These are phyloP conservation scores for Pinus taeda DNA, from an alignment of 75 land plant genomes.

Conservation along the genomic window DNA sequence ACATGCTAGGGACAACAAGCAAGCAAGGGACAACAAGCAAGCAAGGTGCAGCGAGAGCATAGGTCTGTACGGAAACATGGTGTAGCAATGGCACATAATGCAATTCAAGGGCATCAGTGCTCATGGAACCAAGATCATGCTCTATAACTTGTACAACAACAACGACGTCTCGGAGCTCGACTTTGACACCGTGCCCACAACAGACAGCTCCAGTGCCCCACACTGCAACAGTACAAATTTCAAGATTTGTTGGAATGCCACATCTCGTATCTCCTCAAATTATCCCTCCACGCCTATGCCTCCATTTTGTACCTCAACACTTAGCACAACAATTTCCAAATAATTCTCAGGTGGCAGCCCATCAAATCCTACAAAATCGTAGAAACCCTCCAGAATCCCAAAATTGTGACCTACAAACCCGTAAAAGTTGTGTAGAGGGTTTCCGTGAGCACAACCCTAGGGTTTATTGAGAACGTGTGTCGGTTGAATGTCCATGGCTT, in stretches of 20 bases:
- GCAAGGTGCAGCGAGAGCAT: no score
- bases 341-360: slow-evolving; percentile 22
- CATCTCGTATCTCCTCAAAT: no score
- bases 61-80: no score
- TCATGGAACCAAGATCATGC: slow-evolving; percentile 11
- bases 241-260: no score
- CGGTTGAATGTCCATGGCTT: slow-evolving; percentile 35
- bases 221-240: no score
- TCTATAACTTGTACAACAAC: slow-evolving; percentile 16
- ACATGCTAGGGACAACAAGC: no score
- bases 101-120: slow-evolving; percentile 5
- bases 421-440: not conserved
- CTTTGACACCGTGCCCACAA: slow-evolving; percentile 8
- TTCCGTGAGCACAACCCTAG: slow-evolving; percentile 16
- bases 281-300: slow-evolving; percentile 8
- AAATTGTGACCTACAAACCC: slow-evolving; percentile 21
- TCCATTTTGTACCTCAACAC: slow-evolving; percentile 24
- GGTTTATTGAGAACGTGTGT: slow-evolving; percentile 19
- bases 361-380: slow-evolving; percentile 25
- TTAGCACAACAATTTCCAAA: slow-evolving; percentile 16
- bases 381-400: slow-evolving; percentile 11
- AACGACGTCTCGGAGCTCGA: slow-evolving; percentile 7
- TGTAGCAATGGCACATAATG: no score
- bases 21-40: no score
- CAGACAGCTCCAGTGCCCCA: not conserved